phyloP scores from a whole-genome alignment of 2,329 filamentous ascomycete species.

The Tolypocladium inflatum region DNA sequence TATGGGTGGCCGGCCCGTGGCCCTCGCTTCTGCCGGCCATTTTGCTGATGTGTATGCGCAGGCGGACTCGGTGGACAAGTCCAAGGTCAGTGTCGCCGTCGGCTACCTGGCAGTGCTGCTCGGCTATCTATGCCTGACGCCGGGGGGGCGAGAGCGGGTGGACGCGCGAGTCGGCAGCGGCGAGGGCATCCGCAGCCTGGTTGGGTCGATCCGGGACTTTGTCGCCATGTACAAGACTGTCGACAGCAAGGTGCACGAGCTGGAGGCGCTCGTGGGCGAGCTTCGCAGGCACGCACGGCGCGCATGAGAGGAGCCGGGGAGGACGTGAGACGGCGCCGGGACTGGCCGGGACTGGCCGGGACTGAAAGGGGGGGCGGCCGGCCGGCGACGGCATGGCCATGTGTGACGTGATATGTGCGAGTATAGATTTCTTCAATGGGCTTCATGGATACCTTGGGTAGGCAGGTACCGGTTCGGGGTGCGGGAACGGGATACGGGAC shows the following conservation, averaged over 20 bases:
- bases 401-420: neutral
- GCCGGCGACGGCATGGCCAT: neutral
- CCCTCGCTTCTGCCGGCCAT: too few relatives aligned
- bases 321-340: neutral
- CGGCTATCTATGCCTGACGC: slow-evolving; percentile 63
- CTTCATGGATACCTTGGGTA: neutral
- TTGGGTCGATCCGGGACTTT: slow-evolving; percentile 46
- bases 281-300: slow-evolving; percentile 12
- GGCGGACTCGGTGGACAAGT: slow-evolving; percentile 65
- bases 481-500: neutral
- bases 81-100: slow-evolving; percentile 70
- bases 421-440: neutral
- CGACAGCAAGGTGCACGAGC: slow-evolving; percentile 31
- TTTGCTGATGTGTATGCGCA: slow-evolving; percentile 18
- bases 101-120: slow-evolving; percentile 81
- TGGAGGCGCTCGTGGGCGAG: slow-evolving; percentile 27
- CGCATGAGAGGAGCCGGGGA: neutral
- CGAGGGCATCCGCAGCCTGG: slow-evolving; percentile 31
- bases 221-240: slow-evolving; percentile 40
- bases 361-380: neutral
- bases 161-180: slow-evolving; percentile 29
- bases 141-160: slow-evolving; percentile 33
- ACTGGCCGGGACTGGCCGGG: neutral
- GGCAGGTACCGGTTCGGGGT: neutral
- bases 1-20: slow-evolving; percentile 1